A percentile compares a stretch with the other conserved stretches of the same genome.
Conservation (phyloP, 202 grass and related monocot genomes). For the Brachypodium distachyon region DNA sequence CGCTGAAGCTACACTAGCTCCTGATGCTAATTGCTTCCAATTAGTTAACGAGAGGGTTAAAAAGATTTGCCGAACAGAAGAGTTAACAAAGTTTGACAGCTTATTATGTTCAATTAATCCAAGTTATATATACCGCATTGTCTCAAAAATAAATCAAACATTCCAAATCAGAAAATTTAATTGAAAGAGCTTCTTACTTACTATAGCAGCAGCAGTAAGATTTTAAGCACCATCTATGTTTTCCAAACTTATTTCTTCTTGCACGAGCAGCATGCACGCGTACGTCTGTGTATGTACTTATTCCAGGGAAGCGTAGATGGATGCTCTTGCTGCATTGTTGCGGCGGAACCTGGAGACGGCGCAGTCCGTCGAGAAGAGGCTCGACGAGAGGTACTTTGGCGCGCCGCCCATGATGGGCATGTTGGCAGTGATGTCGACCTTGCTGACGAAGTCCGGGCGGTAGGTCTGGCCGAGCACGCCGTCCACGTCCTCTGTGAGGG, state of each 20-base stretch:
- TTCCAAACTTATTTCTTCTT: constrained; percentile 3
- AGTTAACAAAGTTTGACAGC: not conserved
- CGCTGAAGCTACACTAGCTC: not conserved
- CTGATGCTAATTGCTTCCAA: not conserved
- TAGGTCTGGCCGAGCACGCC: constrained; percentile 55
- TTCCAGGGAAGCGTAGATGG: not conserved
- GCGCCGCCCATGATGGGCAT: constrained; percentile 46
- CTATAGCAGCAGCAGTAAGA: no score
- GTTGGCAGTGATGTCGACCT: constrained; percentile 19
- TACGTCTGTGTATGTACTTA: not conserved
- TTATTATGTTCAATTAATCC: no score
- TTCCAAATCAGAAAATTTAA: not conserved
- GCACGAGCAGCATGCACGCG: not conserved
- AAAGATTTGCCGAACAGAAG: no score
- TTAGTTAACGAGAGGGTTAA: no score
- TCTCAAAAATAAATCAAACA: not conserved
- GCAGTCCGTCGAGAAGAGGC: constrained; percentile 41
- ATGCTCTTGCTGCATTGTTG: not conserved
- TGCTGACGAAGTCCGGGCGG: constrained; percentile 30
- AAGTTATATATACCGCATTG: not conserved
- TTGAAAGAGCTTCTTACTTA: not conserved
- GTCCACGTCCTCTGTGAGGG: constrained; percentile 26
- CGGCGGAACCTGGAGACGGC: constrained; percentile 20
- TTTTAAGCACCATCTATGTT: not conserved
- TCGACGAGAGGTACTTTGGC: constrained; percentile 18